Evolutionary conservation across 805 yeast genomes (phyloP).

Genomic region (Soucietia sequanensis): DNA sequence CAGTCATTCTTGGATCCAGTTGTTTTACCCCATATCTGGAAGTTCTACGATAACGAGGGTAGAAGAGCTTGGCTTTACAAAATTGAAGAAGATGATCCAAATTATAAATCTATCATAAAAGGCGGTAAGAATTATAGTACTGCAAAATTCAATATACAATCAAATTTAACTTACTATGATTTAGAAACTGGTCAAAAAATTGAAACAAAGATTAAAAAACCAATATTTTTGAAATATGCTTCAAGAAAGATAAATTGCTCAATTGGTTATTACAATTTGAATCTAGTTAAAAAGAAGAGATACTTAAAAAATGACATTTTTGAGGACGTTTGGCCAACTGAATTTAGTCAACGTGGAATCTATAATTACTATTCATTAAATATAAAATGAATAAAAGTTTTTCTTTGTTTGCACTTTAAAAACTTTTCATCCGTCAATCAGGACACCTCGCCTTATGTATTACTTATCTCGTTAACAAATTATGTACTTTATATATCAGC

Average conservation of each 20-base stretch:
- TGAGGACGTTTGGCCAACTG: slow-evolving; percentile 51
- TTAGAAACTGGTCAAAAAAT: slow-evolving; percentile 62
- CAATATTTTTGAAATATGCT: slow-evolving; percentile 51
- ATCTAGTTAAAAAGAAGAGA: slow-evolving; percentile 28
- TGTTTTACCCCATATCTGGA: slow-evolving; percentile 43
- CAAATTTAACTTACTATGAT: slow-evolving; percentile 57
- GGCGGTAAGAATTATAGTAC: slow-evolving; percentile 10
- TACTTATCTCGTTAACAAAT: too few relatives aligned
- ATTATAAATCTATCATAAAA: slow-evolving; percentile 27
- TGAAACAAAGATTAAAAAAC: slow-evolving; percentile 43
- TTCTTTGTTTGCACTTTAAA: neutral
- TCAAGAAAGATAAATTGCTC: slow-evolving; percentile 54
- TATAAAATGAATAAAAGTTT: slow-evolving; percentile 25
- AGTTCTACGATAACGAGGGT: slow-evolving; percentile 60
- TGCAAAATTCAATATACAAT: slow-evolving; percentile 9
- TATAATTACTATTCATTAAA: slow-evolving; percentile 58
- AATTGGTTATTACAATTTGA: slow-evolving; percentile 47
- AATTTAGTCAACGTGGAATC: slow-evolving; percentile 52
- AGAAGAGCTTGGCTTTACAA: slow-evolving; percentile 80
- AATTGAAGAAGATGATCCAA: slow-evolving; percentile 29
- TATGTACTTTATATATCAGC: too few relatives aligned
- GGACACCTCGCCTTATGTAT: too few relatives aligned
- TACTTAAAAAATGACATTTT: slow-evolving; percentile 26
- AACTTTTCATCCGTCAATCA: too few relatives aligned
- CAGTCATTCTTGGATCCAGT: slow-evolving; percentile 27